phyloP scores from a whole-genome alignment of 306 rosid genomes.

The Ziziphus jujuba region DNA sequence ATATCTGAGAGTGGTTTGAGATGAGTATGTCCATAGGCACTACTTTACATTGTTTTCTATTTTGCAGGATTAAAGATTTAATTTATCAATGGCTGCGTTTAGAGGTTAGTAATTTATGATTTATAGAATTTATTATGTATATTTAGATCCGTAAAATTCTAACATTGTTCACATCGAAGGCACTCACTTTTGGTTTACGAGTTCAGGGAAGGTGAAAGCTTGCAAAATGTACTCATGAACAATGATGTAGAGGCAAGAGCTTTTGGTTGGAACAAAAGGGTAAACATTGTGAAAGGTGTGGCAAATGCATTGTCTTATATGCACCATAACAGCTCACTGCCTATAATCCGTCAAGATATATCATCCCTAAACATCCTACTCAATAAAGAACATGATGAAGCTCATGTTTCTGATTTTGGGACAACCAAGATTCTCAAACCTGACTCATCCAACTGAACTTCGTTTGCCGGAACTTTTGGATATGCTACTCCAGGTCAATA shows the following conservation, averaged over 20 bases:
- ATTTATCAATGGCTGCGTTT: too few species aligned
- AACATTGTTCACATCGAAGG: background rate
- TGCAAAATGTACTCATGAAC: background rate
- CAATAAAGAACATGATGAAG: background rate
- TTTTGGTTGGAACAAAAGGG: conserved; percentile 18
- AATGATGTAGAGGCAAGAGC: conserved; percentile 9
- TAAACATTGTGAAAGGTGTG: conserved; percentile 13
- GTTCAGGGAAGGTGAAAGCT: conserved; percentile 16
- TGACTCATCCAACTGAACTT: conserved; percentile 12
- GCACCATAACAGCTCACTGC: conserved; percentile 19
- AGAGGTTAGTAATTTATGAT: too few species aligned
- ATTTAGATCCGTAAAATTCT: too few species aligned
- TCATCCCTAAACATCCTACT: conserved; percentile 19
- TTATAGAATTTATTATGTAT: too few species aligned
- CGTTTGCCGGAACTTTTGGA: conserved; percentile 25
- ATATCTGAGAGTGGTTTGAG: too few species aligned
- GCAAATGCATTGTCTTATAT: too few species aligned
- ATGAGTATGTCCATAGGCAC: too few species aligned
- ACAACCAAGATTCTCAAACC: conserved; percentile 12
- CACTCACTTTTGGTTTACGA: conserved; percentile 18
- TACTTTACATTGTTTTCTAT: too few species aligned
- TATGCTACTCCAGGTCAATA: conserved; percentile 15
- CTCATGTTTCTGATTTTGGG: conserved; percentile 18
- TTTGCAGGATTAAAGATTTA: too few species aligned
- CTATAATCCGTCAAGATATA: conserved; percentile 16